Base-by-base conservation (phyloP, 1,284 basidiomycete genomes). In the Pulchroboletus neoregius region DNA sequence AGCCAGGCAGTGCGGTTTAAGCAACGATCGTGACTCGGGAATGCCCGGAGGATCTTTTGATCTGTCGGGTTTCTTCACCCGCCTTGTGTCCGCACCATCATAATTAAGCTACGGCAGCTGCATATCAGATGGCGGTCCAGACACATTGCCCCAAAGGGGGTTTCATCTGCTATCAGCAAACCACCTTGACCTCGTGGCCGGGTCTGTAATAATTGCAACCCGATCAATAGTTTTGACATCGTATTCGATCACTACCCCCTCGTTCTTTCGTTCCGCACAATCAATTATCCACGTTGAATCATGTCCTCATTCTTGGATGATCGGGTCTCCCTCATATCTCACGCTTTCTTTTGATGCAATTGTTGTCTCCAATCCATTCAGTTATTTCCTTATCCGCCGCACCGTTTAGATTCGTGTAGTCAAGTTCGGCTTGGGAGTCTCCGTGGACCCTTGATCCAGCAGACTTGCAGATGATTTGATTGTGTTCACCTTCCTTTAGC, bases 31-130 rank as follows among this genome's bases (percentile, higher is more conserved):
- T 62, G 48, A 45, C 49, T 37, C 61, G 61, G 65, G 26, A 42
- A 51, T 50, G 34, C 38, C 61, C 62, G 63, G 43, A 37, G 54
- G 43, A 54, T 56, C 50, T 38, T 43, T 52, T 54, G 50, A 49
- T 54, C 43, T 58, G 33, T 52, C 33, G 36, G 26, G 18, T 42
- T 45, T 35, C 45, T 45, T 46, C 26, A 28, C 33, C 50, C 56
- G 55, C 49, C 47, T 49, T 62, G 58, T 34, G 46, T 39, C 58
- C 60, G 53, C 57, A 43, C 41, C 48, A 33, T 45, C 36, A 47
- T 36, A 43, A 52, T 51, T 35, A 43, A 47, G 43, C 51, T 42
- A 41, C 39, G 49, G 50, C 33, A 51, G 22, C 6, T 24, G 23
- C 27, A 41, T 37, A 40, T 56, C 44, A 49, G 36, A 30, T 39